Evolutionary conservation across 2,329 filamentous ascomycete species (phyloP).

Genomic region (Exophiala aquamarina): DNA sequence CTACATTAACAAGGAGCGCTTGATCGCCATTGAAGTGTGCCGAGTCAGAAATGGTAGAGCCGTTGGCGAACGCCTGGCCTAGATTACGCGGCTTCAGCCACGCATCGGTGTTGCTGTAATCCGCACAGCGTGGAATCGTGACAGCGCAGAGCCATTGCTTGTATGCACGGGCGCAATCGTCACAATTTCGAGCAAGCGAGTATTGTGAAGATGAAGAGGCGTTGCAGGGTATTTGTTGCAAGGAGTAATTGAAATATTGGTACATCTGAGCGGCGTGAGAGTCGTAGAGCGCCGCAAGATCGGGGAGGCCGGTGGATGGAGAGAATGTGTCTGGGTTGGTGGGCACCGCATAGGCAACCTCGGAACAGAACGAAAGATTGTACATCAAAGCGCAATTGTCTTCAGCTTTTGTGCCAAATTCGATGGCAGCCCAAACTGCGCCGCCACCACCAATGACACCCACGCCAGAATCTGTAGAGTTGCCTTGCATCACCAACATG

Average conservation of each 20-base stretch:
- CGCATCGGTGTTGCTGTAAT: slow-evolving; percentile 62
- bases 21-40: slow-evolving; percentile 12
- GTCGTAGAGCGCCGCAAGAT: slow-evolving; percentile 75
- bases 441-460: slow-evolving; percentile 70
- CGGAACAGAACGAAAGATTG: slow-evolving; percentile 83
- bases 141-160: slow-evolving; percentile 95
- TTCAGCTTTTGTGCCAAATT: slow-evolving; percentile 76
- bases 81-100: slow-evolving; percentile 71
- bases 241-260: slow-evolving; percentile 73
- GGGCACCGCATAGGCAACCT: slow-evolving; percentile 88
- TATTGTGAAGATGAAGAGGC: slow-evolving; percentile 71
- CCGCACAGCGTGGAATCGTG: slow-evolving; percentile 86
- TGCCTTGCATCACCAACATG: slow-evolving; percentile 65
- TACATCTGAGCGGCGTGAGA: slow-evolving; percentile 68
- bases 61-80: slow-evolving; percentile 68
- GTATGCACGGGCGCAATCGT: slow-evolving; percentile 76
- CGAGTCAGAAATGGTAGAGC: slow-evolving; percentile 49
- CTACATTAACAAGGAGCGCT: slow-evolving; percentile 33
- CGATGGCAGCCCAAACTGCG: slow-evolving; percentile 67
- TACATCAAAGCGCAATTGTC: slow-evolving; percentile 83
- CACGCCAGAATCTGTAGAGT: slow-evolving; percentile 54
- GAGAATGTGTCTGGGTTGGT: slow-evolving; percentile 61
- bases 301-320: slow-evolving; percentile 57
- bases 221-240: slow-evolving; percentile 84
- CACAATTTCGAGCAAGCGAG: slow-evolving; percentile 75